Evolutionary conservation across 371 early-diverging fungal species (phyloP), one percentile per base, ranked within the genome.

Genomic region (Rhizopus sp.): DNA sequence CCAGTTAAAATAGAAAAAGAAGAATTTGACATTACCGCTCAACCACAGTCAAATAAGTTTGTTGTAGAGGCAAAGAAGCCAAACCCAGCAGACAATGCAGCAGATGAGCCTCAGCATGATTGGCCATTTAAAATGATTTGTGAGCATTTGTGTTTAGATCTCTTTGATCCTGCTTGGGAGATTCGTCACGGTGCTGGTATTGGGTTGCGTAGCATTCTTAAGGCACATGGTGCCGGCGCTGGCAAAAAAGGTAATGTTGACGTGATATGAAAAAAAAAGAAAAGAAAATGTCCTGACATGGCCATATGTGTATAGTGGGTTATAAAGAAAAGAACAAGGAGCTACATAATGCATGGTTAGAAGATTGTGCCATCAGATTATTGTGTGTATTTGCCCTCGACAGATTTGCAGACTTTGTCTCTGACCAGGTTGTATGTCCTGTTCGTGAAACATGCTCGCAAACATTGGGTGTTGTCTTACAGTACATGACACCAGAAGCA

Each of bases 371-470:
- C 0, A 88, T 95, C 40, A 85, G 96, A 5, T 76, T 98, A 29
- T 64, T 96, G 17, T 94, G 95, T 66, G 96, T 98, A 7, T 90
- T 98, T 64, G 88, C 93, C 1, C 77, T 96, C 42, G 99, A 98
- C 71, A 85, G 96, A 30, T 98, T 98, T 69, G 93, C 93, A 5
- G 99, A 98, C 74, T 98, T 95, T 73, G 93, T 95, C 7, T 91
- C 93, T 7, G 98, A 97, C 69, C 93, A 92, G 68, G 95, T 94
- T 0, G 94, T 95, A 17, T 92, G 93, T 8, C 98, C 98, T 12
- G 97, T 98, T 5, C 85, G 97, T 49, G 98, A 98, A 66, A 96
- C 96, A 0, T 93, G 94, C 55, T 93, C 97, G 1, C 95, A 97
- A 66, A 89, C 95, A 1, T 70, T 98, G 1, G 95, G 95, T 50